phyloP scores from a whole-genome alignment of 2,329 filamentous ascomycete species.

The Pseudogymnoascus destructans region DNA sequence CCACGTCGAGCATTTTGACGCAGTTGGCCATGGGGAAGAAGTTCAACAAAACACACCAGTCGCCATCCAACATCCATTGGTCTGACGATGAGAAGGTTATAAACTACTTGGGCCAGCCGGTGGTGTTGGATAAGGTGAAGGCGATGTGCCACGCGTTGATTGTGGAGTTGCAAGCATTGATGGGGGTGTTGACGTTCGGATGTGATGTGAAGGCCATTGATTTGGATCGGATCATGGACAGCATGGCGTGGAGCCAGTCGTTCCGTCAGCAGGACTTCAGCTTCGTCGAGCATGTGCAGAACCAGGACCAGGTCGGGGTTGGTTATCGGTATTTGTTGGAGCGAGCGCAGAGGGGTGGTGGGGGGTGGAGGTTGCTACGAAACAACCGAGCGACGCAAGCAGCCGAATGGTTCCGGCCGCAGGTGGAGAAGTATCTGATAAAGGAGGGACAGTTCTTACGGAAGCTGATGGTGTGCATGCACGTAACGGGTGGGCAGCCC shows the following conservation, averaged over 20 bases:
- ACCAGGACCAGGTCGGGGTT: background rate
- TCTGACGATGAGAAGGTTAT: background rate
- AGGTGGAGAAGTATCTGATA: too few species aligned
- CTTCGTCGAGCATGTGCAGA: slow-evolving; percentile 9
- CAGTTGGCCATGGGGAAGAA: background rate
- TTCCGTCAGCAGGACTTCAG: slow-evolving; percentile 10
- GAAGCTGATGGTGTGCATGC: slow-evolving; percentile 10
- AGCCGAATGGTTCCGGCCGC: too few species aligned
- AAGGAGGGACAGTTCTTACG: background rate
- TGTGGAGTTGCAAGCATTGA: background rate
- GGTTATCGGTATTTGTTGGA: background rate
- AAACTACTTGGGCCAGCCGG: background rate
- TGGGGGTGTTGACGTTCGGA: background rate
- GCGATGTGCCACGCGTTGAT: background rate
- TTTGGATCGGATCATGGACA: slow-evolving; percentile 1
- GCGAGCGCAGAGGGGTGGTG: background rate
- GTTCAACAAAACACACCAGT: background rate
- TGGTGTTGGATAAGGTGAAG: background rate
- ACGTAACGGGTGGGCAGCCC: slow-evolving; percentile 9
- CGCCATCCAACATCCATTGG: background rate
- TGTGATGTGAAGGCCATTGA: background rate
- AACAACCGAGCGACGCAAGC: background rate
- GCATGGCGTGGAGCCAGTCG: slow-evolving; percentile 6
- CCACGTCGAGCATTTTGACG: background rate
- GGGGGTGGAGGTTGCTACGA: background rate